Percentiles rank a stretch among this genome's conserved stretches.
Conservation (phyloP, 2,329 filamentous ascomycete genomes). For the Cryphonectria parasitica region DNA sequence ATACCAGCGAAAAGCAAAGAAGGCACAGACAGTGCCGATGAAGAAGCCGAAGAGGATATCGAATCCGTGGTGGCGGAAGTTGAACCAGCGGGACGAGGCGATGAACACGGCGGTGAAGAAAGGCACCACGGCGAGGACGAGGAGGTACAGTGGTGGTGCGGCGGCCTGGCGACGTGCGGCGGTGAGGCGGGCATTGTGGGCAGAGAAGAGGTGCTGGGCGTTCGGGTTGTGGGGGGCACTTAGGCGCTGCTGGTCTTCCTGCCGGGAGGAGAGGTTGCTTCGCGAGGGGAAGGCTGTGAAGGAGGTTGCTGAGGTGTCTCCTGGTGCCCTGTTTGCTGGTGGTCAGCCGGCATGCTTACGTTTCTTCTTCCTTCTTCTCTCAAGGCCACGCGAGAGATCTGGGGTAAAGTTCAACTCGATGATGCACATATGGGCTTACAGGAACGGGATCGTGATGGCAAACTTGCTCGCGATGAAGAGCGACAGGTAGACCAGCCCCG, state of each 20-base stretch:
- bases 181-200: constrained; percentile 45
- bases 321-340: constrained; percentile 39
- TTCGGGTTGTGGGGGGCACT: constrained; percentile 37
- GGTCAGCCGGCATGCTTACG: background rate
- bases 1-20: constrained; percentile 82
- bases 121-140: constrained; percentile 71
- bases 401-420: background rate
- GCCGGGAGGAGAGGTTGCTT: constrained; percentile 35
- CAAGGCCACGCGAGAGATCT: background rate
- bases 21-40: constrained; percentile 72
- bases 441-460: constrained; percentile 72
- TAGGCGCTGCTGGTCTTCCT: constrained; percentile 35
- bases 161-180: constrained; percentile 74
- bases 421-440: constrained; percentile 37
- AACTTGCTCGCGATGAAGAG: constrained; percentile 88
- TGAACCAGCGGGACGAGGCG: constrained; percentile 81
- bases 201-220: constrained; percentile 38
- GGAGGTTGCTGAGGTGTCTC: constrained; percentile 47
- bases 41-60: constrained; percentile 86
- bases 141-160: constrained; percentile 79
- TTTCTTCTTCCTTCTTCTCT: background rate
- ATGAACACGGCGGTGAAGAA: constrained; percentile 79
- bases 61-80: constrained; percentile 90
- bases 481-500: constrained; percentile 81
- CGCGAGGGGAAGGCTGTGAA: constrained; percentile 79